These are phyloP conservation scores for Sorghum bicolor DNA, from an alignment of 176 grass and related monocot genomes.

Conservation along the genomic window Sorghum_bicolor_NCBIv3 NC_012875.2:60951001-60951500, in stretches of 20 bases:
- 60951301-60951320: slow-evolving; percentile 70
- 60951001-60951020: slow-evolving; percentile 56
- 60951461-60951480: not conserved
- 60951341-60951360: slow-evolving; percentile 45
- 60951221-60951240: not conserved
- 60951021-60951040: slow-evolving; percentile 49
- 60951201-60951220: not conserved
- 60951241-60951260: slow-evolving; percentile 68
- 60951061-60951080: slow-evolving; percentile 64
- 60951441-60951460: not conserved
- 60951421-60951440: slow-evolving; percentile 25
- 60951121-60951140: slow-evolving; percentile 74
- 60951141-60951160: slow-evolving; percentile 41
- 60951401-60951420: slow-evolving; percentile 83
- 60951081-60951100: slow-evolving; percentile 93
- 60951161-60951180: slow-evolving; percentile 5
- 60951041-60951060: slow-evolving; percentile 57
- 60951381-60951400: slow-evolving; percentile 68
- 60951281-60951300: slow-evolving; percentile 70
- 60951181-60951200: slow-evolving; percentile 4
- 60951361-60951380: slow-evolving; percentile 74
- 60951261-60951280: slow-evolving; percentile 79
- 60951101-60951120: slow-evolving; percentile 72
- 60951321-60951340: slow-evolving; percentile 63
- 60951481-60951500: not conserved